These are phyloP conservation scores for Trametes hirsuta DNA, from an alignment of 1,284 basidiomycete genomes.

Conservation along the genomic window DNA sequence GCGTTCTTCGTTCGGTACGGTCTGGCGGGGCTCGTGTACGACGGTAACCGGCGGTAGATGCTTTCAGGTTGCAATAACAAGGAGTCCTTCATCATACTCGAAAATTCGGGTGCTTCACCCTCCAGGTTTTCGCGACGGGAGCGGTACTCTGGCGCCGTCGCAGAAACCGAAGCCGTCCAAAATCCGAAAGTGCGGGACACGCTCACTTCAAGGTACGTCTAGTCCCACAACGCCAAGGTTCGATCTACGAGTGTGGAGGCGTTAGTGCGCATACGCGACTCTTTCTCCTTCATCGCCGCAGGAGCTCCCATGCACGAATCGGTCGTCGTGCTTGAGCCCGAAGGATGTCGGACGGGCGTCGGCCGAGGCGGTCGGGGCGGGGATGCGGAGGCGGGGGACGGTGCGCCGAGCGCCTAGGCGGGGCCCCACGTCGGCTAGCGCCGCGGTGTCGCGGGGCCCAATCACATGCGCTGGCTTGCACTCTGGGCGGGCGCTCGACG, in stretches of 20 bases:
- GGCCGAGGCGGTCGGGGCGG: slow-evolving; percentile 18
- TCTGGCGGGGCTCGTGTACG: slow-evolving; percentile 84
- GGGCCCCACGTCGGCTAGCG: slow-evolving; percentile 19
- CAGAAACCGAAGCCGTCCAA: slow-evolving; percentile 4
- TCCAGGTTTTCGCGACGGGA: not conserved
- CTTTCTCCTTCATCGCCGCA: not conserved
- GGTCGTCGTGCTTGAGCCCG: not conserved
- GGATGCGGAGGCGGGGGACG: slow-evolving; percentile 13
- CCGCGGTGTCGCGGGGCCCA: slow-evolving; percentile 4
- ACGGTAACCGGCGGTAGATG: slow-evolving; percentile 77
- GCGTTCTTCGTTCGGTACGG: slow-evolving; percentile 90
- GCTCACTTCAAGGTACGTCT: slow-evolving; percentile 1
- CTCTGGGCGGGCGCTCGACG: slow-evolving; percentile 2
- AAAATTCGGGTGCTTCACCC: too few species aligned
- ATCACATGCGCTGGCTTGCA: slow-evolving; percentile 22
- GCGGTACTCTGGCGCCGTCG: slow-evolving; percentile 1
- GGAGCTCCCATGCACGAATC: not conserved
- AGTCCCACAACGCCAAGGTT: not conserved
- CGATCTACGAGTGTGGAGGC: slow-evolving; percentile 1
- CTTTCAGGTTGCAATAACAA: too few species aligned
- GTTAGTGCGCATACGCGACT: slow-evolving; percentile 26
- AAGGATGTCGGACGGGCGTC: slow-evolving; percentile 13
- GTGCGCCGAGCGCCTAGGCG: slow-evolving; percentile 21
- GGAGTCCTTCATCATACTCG: too few species aligned
- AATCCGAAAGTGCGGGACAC: slow-evolving; percentile 12